These are phyloP conservation scores for Pseudonectria foliicola DNA, from an alignment of 2,329 filamentous ascomycete species.

Conservation along the genomic window DNA sequence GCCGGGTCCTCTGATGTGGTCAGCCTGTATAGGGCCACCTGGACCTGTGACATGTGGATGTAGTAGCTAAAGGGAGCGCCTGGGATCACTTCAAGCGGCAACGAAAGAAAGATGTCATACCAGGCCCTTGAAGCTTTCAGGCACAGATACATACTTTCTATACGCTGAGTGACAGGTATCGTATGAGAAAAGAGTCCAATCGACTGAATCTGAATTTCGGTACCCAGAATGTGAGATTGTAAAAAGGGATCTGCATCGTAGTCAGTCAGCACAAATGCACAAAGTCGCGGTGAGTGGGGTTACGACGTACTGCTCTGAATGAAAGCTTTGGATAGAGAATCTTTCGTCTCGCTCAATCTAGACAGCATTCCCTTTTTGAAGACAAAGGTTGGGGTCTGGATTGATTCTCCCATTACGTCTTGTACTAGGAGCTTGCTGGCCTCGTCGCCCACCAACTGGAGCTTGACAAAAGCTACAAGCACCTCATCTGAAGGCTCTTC, in stretches of 20 bases:
- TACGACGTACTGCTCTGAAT: slow-evolving; percentile 21
- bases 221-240: slow-evolving; percentile 22
- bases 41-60: slow-evolving; percentile 28
- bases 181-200: slow-evolving; percentile 25
- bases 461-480: slow-evolving; percentile 30
- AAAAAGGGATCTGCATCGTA: slow-evolving; percentile 19
- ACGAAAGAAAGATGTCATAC: slow-evolving; percentile 29
- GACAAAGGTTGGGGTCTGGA: slow-evolving; percentile 25
- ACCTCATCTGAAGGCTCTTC: slow-evolving; percentile 44
- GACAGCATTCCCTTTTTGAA: slow-evolving; percentile 25
- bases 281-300: too few relatives aligned
- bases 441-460: slow-evolving; percentile 36
- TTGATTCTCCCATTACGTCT: slow-evolving; percentile 22
- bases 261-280: slow-evolving; percentile 3
- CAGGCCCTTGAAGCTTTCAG: slow-evolving; percentile 28
- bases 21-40: slow-evolving; percentile 32
- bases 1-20: slow-evolving; percentile 31
- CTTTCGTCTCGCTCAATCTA: slow-evolving; percentile 21
- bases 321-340: slow-evolving; percentile 16
- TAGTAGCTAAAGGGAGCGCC: slow-evolving; percentile 28
- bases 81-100: slow-evolving; percentile 23
- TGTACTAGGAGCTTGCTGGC: slow-evolving; percentile 24
- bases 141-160: slow-evolving; percentile 30
- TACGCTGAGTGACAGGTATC: slow-evolving; percentile 25
- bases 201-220: slow-evolving; percentile 27